Evolutionary conservation across 2,329 filamentous ascomycete species (phyloP), one percentile per base, ranked within the genome.

Genomic region (Venturia aucupariae): DNA sequence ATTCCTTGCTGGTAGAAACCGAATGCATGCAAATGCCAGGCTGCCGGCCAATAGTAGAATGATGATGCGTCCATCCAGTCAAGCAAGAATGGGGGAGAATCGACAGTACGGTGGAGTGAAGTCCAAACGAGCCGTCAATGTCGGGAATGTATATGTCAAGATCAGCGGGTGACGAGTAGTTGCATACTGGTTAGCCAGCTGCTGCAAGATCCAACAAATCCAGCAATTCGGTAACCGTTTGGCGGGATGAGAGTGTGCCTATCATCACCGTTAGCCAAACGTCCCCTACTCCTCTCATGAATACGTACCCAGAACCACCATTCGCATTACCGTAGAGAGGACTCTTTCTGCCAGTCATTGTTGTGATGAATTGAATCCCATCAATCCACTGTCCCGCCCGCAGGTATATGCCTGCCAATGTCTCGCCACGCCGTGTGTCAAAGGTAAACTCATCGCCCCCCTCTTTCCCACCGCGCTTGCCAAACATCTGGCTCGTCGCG

Each of bases 241-340:
- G 94, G 94, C 62, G 93, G 91, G 69, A 97, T 90, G 66, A 99
- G 81, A 41, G 87, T 94, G 74, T 92, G 88, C 67, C 93, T 97
- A 69, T 1, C 61, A 24, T 57, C 30, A n/a, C 24, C n/a, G 63
- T 63, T 46, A 51, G 60, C 11, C 38, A 2, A 8, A 24, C n/a
- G 17, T 41, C 19, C 11, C 38, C 2, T 15, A 54, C 24, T 46
- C 15, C 5, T 32, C 30, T 60, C 24, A 48, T 15, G 30, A 32
- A 46, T 64, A 85, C 91, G 76, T 85, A 97, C 92, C 86, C 86
- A 72, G 88, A 89, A 68, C 92, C 92, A 64, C 91, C 91, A 68
- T 81, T 80, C 13, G 86, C 76, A 70, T 96, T 94, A 66, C 94
- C 94, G 80, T 87, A 97, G 66, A 95, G 78, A 64, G 87, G 85